Conservation (phyloP, 345 rosid species). For the Sapria himalayana region DNA sequence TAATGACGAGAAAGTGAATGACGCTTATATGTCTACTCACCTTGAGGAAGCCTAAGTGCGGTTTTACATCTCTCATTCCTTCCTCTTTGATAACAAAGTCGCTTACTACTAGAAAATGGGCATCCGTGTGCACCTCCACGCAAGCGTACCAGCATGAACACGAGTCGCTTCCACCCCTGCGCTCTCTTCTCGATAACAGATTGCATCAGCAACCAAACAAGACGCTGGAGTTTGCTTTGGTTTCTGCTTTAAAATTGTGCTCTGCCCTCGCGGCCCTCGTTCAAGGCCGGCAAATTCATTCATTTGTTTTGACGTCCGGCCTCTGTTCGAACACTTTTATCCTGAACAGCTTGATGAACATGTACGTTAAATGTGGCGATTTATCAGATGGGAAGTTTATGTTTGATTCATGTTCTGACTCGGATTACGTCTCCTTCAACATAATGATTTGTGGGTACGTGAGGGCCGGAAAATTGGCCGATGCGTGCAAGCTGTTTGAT, state of each 20-base stretch:
- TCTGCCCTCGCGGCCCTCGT: conserved; percentile 15
- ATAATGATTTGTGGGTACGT: conserved; percentile 47
- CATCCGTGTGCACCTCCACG: too few species aligned
- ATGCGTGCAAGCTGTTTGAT: conserved; percentile 43
- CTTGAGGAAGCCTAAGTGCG: too few species aligned
- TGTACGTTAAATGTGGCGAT: conserved; percentile 49
- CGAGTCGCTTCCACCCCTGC: conserved; percentile 1
- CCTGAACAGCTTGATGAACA: conserved; percentile 43
- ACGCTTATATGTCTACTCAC: too few species aligned
- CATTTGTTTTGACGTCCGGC: conserved; percentile 32
- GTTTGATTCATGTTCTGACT: conserved; percentile 13
- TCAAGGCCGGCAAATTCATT: conserved; percentile 34
- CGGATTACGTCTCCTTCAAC: conserved; percentile 40
- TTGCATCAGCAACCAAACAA: neutral
- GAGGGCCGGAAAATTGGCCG: conserved; percentile 19
- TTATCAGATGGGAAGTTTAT: conserved; percentile 30
- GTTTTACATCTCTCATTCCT: too few species aligned
- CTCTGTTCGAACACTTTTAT: conserved; percentile 37
- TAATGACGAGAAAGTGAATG: too few species aligned
- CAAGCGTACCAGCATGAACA: neutral
- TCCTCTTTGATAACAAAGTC: too few species aligned
- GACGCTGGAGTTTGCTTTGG: conserved; percentile 18
- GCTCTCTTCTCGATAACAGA: neutral
- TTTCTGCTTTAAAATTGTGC: conserved; percentile 41
- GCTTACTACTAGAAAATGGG: too few species aligned